Conservation (phyloP, 768 basidiomycete genomes). For the Tylopilus vinaceipallidus region DNA sequence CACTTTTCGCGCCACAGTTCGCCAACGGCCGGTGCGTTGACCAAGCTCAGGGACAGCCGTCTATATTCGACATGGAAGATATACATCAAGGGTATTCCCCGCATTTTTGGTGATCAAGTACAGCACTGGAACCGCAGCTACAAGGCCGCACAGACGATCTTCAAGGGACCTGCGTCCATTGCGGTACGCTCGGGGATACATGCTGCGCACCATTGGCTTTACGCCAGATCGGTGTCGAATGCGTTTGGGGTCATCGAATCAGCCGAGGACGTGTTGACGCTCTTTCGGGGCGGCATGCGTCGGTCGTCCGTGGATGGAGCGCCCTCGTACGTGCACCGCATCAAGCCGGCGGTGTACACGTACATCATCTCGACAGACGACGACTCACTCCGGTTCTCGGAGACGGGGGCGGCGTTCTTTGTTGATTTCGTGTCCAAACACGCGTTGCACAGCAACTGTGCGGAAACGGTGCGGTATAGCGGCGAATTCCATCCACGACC, state of each 20-base stretch:
- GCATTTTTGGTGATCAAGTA: constrained; percentile 55
- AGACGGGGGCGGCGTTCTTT: constrained; percentile 85
- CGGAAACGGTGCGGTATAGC: constrained; percentile 61
- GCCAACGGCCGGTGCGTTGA: constrained; percentile 63
- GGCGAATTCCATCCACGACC: constrained; percentile 82
- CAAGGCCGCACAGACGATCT: constrained; percentile 70
- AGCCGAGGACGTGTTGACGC: constrained; percentile 44
- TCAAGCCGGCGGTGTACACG: constrained; percentile 84
- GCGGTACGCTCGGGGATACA: constrained; percentile 69
- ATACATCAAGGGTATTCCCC: constrained; percentile 56
- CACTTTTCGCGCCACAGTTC: constrained; percentile 71
- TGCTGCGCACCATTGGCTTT: constrained; percentile 71
- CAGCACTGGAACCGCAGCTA: constrained; percentile 71
- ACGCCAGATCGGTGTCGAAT: constrained; percentile 64
- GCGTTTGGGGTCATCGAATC: constrained; percentile 57
- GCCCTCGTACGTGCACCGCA: constrained; percentile 38
- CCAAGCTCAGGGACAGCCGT: constrained; percentile 57
- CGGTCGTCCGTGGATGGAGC: constrained; percentile 13
- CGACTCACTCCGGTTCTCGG: constrained; percentile 78
- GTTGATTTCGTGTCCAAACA: constrained; percentile 88
- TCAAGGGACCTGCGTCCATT: constrained; percentile 55
- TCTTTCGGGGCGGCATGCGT: constrained; percentile 48
- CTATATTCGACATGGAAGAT: constrained; percentile 81
- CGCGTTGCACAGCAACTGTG: constrained; percentile 77
- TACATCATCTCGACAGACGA: constrained; percentile 78